These are phyloP conservation scores for Trametes cubensis DNA, from an alignment of 768 basidiomycete genomes.

Conservation along the genomic window DNA sequence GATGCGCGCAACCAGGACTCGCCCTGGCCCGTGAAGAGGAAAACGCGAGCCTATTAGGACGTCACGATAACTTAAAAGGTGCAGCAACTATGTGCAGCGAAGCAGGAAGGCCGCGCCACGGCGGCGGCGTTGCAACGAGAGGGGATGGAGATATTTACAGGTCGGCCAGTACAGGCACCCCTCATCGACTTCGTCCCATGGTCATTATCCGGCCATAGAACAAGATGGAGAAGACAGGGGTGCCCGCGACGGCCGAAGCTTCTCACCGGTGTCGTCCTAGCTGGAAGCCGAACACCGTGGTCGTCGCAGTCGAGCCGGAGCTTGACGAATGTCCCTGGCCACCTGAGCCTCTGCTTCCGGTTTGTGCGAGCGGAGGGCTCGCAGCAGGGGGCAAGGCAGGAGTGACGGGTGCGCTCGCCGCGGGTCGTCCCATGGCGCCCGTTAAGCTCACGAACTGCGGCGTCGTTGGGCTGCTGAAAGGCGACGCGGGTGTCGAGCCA, in stretches of 20 bases:
- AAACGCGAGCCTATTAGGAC: constrained; percentile 23
- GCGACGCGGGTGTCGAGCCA: constrained; percentile 9
- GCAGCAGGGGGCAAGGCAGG: background rate
- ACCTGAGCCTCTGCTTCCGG: background rate
- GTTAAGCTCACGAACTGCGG: constrained; percentile 19
- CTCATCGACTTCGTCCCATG: no score
- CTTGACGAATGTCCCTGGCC: background rate
- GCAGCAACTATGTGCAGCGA: constrained; percentile 24
- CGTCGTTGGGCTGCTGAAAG: constrained; percentile 23
- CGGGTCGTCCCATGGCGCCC: constrained; percentile 1
- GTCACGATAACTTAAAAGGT: constrained; percentile 24
- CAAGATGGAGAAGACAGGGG: background rate
- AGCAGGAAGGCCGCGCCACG: constrained; percentile 16
- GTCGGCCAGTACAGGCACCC: no score
- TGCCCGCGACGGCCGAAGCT: background rate
- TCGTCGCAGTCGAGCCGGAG: constrained; percentile 13
- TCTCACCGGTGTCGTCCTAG: constrained; percentile 19
- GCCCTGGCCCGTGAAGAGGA: background rate
- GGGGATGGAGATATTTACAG: constrained; percentile 13
- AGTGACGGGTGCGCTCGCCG: background rate
- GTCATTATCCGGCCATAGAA: no score
- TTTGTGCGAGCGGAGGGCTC: background rate
- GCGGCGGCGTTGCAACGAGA: background rate
- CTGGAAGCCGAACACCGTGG: constrained; percentile 23
- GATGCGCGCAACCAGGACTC: background rate